A percentile compares a stretch with the other conserved stretches of the same genome.
These are phyloP conservation scores for Lomentospora prolificans DNA, from an alignment of 2,329 filamentous ascomycete species.

Conservation along the genomic window DNA sequence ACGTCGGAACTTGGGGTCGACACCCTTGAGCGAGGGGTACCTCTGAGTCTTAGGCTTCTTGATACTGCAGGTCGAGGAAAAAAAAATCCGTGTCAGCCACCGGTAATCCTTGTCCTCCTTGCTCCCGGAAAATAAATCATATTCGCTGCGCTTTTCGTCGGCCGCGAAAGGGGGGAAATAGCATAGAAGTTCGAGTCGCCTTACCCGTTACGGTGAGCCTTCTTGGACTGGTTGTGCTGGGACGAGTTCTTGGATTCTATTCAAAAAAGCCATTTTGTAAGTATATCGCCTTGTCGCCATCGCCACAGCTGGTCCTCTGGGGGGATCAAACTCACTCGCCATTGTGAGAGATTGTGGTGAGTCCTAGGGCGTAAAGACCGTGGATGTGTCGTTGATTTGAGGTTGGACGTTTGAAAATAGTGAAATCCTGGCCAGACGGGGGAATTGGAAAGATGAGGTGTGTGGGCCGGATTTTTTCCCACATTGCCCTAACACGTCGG, in stretches of 20 bases:
- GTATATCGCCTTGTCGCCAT: neutral
- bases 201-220: constrained; percentile 98
- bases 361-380: neutral
- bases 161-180: neutral
- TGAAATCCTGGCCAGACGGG: neutral
- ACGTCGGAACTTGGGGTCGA: constrained; percentile 98
- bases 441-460: constrained; percentile 7
- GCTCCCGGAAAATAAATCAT: too few species aligned
- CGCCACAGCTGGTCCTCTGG: too few species aligned
- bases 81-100: neutral
- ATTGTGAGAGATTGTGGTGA: constrained; percentile 8
- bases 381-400: constrained; percentile 3
- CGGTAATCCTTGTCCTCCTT: constrained; percentile 13
- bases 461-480: constrained; percentile 8
- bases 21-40: constrained; percentile 97
- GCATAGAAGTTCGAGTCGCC: neutral
- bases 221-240: constrained; percentile 96
- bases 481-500: constrained; percentile 7
- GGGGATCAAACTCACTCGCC: constrained; percentile 5
- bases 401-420: neutral
- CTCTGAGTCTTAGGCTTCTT: constrained; percentile 99
- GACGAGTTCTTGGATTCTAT: constrained; percentile 99
- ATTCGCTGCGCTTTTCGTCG: neutral
- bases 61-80: constrained; percentile 54
- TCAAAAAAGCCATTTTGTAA: constrained; percentile 5